Base-by-base conservation (phyloP, 805 yeast species). In the Metschnikowia proteae region DNA sequence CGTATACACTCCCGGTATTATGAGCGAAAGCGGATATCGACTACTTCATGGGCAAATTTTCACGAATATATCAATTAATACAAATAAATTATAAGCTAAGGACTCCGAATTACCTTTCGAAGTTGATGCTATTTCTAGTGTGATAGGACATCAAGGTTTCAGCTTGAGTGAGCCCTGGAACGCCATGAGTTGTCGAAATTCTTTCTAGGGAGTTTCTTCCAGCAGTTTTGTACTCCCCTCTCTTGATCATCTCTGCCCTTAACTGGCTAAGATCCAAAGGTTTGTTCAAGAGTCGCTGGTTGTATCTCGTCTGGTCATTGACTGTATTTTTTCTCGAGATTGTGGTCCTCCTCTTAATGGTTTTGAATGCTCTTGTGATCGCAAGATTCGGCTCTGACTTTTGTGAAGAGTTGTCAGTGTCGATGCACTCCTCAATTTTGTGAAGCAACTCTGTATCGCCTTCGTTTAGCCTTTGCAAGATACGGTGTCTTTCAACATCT, bases 161-260 rank as follows among this genome's bases (percentile, higher is more conserved):
- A 6, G 80, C 81, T 48, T 73, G 76, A 2, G 78, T 70, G 45
- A 76, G 64, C 7, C 81, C 81, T 0, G 79, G 79, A 36, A 76
- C 60, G 27, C 73, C 76, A 49, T 75, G 80, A 4, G 78, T 67
- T 4, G 80, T 71, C 38, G 64, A 59, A 30, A 75, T 65, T 54
- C 78, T 62, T 22, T 70, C 70, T 43, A 75, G 61, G 2, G 76
- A 72, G 41, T 58, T 62, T 42, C 70, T 53, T 2, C 63, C 60
- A 9, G 52, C 58, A 10, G 69, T 60, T 38, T 60, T 59, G 46
- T 66, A 67, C 52, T 72, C 74, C 8, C 77, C 77, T 11, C 56
- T 55, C 33, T 54, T 53, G 41, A 69, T 60, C 77, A 73, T 73
- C 49, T 70, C 72, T 30, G 52, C 48, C 46, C 77, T 61, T 51